A percentile compares a stretch with the other conserved stretches of the same genome.
Conservation (phyloP, 441 rosid genomes). For the Pelargonium cotyledonis region DNA sequence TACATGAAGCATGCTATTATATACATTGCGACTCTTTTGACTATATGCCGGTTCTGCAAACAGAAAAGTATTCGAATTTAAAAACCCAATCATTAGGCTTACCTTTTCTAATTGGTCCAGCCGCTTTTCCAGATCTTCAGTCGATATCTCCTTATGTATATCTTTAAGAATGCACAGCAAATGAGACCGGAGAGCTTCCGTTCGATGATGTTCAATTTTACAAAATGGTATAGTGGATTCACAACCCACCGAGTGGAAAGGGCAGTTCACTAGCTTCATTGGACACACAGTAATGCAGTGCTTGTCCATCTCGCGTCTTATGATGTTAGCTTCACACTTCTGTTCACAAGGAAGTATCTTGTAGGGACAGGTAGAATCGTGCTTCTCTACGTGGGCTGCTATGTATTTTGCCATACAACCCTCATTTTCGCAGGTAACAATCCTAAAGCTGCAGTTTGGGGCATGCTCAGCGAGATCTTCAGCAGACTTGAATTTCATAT, state of each 20-base stretch:
- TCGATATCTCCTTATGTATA: constrained; percentile 48
- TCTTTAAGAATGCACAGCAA: constrained; percentile 50
- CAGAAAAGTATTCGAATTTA: not conserved
- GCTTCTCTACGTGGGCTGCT: constrained; percentile 50
- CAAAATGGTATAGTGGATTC: constrained; percentile 45
- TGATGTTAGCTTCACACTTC: constrained; percentile 50
- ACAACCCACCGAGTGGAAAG: constrained; percentile 74
- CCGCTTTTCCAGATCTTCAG: constrained; percentile 42
- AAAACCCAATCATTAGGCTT: constrained; percentile 7
- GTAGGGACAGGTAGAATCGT: constrained; percentile 64
- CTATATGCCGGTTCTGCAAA: not conserved
- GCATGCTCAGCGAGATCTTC: constrained; percentile 51
- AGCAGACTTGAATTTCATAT: constrained; percentile 43
- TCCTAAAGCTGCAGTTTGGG: constrained; percentile 45
- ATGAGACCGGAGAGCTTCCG: constrained; percentile 46
- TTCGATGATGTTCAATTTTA: constrained; percentile 45
- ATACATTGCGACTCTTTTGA: not conserved
- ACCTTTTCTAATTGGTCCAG: constrained; percentile 63
- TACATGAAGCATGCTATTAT: not conserved
- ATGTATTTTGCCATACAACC: constrained; percentile 54
- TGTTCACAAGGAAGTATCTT: constrained; percentile 84
- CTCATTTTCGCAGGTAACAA: constrained; percentile 53
- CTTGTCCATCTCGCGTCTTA: constrained; percentile 85
- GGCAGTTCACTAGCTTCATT: constrained; percentile 78
- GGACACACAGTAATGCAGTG: constrained; percentile 85